Conservation (phyloP, 1,139 yeast genomes). For the Geotrichum bryndzae region DNA sequence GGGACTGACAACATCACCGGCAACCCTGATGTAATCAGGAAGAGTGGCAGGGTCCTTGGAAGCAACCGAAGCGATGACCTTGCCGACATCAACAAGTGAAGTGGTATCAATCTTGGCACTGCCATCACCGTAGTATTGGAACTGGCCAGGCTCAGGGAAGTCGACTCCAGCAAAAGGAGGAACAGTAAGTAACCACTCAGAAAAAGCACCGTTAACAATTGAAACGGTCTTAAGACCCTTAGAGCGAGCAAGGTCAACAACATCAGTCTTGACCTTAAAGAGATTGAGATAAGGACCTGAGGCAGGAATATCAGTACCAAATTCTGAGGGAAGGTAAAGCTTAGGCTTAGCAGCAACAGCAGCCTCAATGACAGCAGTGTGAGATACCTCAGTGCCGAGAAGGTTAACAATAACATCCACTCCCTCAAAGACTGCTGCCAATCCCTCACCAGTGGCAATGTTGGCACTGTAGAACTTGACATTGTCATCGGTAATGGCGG, state of each 20-base stretch:
- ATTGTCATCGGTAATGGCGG: slow-evolving; percentile 33
- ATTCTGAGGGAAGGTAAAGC: slow-evolving; percentile 58
- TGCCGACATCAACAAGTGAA: slow-evolving; percentile 45
- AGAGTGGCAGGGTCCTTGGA: slow-evolving; percentile 39
- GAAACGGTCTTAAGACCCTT: slow-evolving; percentile 51
- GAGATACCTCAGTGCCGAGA: slow-evolving; percentile 34
- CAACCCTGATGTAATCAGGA: slow-evolving; percentile 45
- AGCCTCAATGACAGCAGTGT: slow-evolving; percentile 35
- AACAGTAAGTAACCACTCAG: slow-evolving; percentile 26
- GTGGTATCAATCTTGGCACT: slow-evolving; percentile 37
- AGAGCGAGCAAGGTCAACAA: slow-evolving; percentile 40
- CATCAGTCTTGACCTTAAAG: slow-evolving; percentile 39
- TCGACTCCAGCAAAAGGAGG: slow-evolving; percentile 37
- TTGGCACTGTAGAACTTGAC: slow-evolving; percentile 22
- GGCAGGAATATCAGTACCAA: slow-evolving; percentile 44
- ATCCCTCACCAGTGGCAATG: slow-evolving; percentile 30
- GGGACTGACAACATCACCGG: slow-evolving; percentile 40
- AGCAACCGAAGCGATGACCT: slow-evolving; percentile 41
- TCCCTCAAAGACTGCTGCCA: slow-evolving; percentile 40
- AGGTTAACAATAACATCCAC: slow-evolving; percentile 50
- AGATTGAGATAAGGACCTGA: slow-evolving; percentile 35
- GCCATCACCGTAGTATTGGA: slow-evolving; percentile 38
- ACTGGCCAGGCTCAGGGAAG: slow-evolving; percentile 16
- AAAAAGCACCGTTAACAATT: slow-evolving; percentile 43
- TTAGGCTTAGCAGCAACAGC: slow-evolving; percentile 41